A percentile compares a stretch with the other conserved stretches of the same genome.
Evolutionary conservation across 2,329 filamentous ascomycete species (phyloP).

Genomic region (Cladosporium sp.): DNA sequence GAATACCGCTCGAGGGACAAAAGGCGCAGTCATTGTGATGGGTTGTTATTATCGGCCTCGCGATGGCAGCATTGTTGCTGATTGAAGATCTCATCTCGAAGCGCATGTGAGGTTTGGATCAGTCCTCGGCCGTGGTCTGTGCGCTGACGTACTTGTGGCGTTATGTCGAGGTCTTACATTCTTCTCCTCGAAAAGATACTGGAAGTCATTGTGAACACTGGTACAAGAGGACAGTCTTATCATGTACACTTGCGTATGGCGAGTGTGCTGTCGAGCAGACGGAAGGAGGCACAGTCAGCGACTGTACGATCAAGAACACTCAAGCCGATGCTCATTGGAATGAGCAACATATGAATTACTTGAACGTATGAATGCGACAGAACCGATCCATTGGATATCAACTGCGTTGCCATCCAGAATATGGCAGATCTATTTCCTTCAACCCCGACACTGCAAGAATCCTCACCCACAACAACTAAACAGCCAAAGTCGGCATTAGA

Average conservation of each 20-base stretch:
- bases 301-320: neutral
- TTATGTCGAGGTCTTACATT: neutral
- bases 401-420: neutral
- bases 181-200: no score
- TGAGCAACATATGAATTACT: neutral
- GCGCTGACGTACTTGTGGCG: conserved; percentile 1
- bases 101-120: neutral
- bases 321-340: neutral
- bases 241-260: neutral
- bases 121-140: neutral
- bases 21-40: conserved; percentile 40
- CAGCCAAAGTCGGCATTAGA: conserved; percentile 27
- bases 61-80: conserved; percentile 5
- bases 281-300: neutral
- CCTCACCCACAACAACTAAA: neutral
- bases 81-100: neutral
- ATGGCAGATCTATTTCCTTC: neutral
- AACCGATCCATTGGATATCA: neutral
- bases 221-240: no score
- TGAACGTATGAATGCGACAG: neutral
- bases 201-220: no score
- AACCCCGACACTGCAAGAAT: conserved; percentile 1
- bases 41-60: neutral
- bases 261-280: neutral
- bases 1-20: conserved; percentile 71